These are phyloP conservation scores for Spencermartinsiella ligniputridi DNA, from an alignment of 1,139 yeast species.

Conservation along the genomic window DNA sequence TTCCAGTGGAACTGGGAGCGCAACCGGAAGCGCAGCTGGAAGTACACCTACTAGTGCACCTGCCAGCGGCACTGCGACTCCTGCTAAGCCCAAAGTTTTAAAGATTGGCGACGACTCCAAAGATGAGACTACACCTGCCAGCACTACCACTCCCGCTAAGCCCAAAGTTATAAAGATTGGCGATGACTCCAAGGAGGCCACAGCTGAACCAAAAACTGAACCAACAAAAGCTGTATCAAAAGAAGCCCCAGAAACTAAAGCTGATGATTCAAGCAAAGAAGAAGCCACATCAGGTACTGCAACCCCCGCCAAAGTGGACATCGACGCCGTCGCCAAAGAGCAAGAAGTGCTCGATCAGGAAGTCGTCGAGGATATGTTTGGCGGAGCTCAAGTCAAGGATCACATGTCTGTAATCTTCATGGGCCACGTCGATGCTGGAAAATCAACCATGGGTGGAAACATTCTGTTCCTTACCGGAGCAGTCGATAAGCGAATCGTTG, in stretches of 20 bases:
- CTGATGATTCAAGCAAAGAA: slow-evolving; percentile 37
- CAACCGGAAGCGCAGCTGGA: slow-evolving; percentile 10
- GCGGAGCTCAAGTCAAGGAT: slow-evolving; percentile 68
- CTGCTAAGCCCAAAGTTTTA: slow-evolving; percentile 21
- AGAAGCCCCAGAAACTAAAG: slow-evolving; percentile 4
- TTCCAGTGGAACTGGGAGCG: slow-evolving; percentile 14
- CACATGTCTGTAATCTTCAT: slow-evolving; percentile 94
- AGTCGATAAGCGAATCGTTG: slow-evolving; percentile 98
- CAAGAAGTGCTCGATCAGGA: slow-evolving; percentile 86
- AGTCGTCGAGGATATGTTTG: slow-evolving; percentile 85
- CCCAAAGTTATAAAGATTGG: slow-evolving; percentile 12
- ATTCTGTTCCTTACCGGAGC: slow-evolving; percentile 88
- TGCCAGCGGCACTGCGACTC: slow-evolving; percentile 11
- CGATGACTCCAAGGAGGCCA: slow-evolving; percentile 14
- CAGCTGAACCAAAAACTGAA: slow-evolving; percentile 33
- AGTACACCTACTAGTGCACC: slow-evolving; percentile 7
- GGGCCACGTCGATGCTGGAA: slow-evolving; percentile 99
- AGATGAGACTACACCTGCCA: slow-evolving; percentile 1
- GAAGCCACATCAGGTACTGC: slow-evolving; percentile 28
- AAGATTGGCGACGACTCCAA: slow-evolving; percentile 18
- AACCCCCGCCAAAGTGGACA: slow-evolving; percentile 28
- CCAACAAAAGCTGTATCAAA: slow-evolving; percentile 13
- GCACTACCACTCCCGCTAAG: slow-evolving; percentile 13
- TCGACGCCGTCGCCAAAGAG: slow-evolving; percentile 58
- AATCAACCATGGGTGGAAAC: slow-evolving; percentile 99